Evolutionary conservation across 352 stramenopile species (phyloP).

Genomic region (Pythium pyrilobum): DNA sequence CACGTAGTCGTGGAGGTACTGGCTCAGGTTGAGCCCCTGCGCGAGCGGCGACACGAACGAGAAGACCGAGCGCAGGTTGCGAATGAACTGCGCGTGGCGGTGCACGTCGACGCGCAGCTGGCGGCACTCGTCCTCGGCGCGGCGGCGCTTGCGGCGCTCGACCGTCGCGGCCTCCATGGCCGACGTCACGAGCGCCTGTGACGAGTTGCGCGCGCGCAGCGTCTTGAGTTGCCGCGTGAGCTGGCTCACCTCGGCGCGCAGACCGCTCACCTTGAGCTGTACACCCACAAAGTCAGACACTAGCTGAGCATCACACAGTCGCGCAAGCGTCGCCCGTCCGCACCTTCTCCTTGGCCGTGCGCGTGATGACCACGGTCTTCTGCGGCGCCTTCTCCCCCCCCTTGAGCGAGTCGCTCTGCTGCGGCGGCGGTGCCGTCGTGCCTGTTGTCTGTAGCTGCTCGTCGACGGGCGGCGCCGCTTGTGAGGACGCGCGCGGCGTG

Average conservation of each 20-base stretch:
- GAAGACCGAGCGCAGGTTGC: conserved; percentile 5
- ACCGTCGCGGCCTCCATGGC: neutral
- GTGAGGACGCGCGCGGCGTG: neutral
- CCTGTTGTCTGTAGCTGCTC: neutral
- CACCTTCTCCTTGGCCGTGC: conserved; percentile 2
- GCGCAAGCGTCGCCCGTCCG: neutral
- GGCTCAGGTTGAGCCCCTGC: neutral
- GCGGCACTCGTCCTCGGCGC: conserved; percentile 9
- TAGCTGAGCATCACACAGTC: neutral
- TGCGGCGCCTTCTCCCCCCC: neutral
- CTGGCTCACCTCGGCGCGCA: neutral
- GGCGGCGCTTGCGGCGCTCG: neutral
- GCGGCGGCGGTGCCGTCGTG: too few species aligned
- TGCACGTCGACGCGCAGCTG: conserved; percentile 4
- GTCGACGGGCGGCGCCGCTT: neutral
- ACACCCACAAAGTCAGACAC: neutral
- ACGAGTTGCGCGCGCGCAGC: neutral
- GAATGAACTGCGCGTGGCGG: conserved; percentile 4
- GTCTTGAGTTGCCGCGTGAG: conserved; percentile 3
- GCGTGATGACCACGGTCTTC: neutral
- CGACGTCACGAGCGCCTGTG: neutral
- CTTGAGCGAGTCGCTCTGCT: neutral
- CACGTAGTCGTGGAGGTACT: neutral
- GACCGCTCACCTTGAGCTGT: neutral
- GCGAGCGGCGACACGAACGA: too few species aligned